These are phyloP conservation scores for Nakazawaea ishiwadae DNA, from an alignment of 805 yeast species.

Conservation along the genomic window DNA sequence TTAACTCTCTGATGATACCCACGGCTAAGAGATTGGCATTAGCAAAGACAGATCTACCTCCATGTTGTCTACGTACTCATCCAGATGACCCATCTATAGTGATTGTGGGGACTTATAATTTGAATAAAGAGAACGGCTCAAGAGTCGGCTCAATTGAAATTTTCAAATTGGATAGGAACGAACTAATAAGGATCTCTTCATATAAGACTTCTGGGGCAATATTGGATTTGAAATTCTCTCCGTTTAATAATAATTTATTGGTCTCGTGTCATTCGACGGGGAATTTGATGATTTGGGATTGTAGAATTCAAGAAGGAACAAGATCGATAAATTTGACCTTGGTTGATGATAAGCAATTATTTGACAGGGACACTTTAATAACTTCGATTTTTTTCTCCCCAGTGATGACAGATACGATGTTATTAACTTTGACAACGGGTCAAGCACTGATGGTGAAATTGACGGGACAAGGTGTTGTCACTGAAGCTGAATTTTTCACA, in stretches of 20 bases:
- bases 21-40: constrained; percentile 20
- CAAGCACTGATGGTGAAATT: constrained; percentile 40
- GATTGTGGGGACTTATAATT: constrained; percentile 75
- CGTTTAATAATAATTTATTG: constrained; percentile 43
- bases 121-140: constrained; percentile 51
- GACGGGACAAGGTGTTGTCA: constrained; percentile 13
- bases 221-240: constrained; percentile 69
- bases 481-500: constrained; percentile 21
- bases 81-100: constrained; percentile 44
- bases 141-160: constrained; percentile 62
- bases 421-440: constrained; percentile 70
- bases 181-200: constrained; percentile 21
- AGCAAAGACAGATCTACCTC: constrained; percentile 59
- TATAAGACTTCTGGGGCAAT: constrained; percentile 54
- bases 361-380: constrained; percentile 45
- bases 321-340: constrained; percentile 18
- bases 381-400: constrained; percentile 65
- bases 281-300: constrained; percentile 58
- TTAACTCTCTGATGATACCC: too few species aligned
- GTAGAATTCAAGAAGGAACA: constrained; percentile 15
- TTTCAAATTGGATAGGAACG: constrained; percentile 24
- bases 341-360: constrained; percentile 36
- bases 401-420: constrained; percentile 27
- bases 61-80: constrained; percentile 70
- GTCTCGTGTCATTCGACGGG: constrained; percentile 83